Evolutionary conservation across 2,329 filamentous ascomycete genomes (phyloP).

Genomic region (Coniella lustricola): DNA sequence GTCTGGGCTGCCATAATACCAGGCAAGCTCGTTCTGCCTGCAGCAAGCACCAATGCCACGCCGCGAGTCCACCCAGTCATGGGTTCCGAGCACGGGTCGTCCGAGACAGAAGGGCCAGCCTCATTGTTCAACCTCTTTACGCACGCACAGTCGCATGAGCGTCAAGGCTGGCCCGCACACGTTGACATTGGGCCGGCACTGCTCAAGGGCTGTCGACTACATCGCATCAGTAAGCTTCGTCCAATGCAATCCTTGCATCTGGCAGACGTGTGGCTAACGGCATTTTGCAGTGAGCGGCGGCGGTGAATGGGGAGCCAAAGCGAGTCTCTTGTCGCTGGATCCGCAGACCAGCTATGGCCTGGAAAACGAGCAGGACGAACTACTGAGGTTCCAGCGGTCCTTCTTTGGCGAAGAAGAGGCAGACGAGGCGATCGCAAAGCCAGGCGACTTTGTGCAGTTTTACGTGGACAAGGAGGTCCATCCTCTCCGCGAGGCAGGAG

Average conservation of each 20-base stretch:
- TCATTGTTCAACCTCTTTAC: background rate
- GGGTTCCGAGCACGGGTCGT: background rate
- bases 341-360: constrained; percentile 50
- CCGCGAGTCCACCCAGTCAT: background rate
- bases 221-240: constrained; percentile 38
- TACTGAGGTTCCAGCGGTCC: constrained; percentile 46
- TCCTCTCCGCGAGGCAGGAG: constrained; percentile 21
- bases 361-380: constrained; percentile 40
- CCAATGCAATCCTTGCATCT: background rate
- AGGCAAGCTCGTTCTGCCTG: constrained; percentile 4
- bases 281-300: constrained; percentile 60
- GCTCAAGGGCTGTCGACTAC: constrained; percentile 29
- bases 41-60: background rate
- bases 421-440: constrained; percentile 50
- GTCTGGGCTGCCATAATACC: constrained; percentile 70
- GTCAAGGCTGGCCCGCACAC: constrained; percentile 2
- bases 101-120: constrained; percentile 4
- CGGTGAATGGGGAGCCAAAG: constrained; percentile 77
- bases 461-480: constrained; percentile 34
- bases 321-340: constrained; percentile 71
- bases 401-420: constrained; percentile 30
- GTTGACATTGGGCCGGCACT: constrained; percentile 1
- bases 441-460: constrained; percentile 62
- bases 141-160: background rate
- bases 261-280: background rate